Evolutionary conservation across 2,329 filamentous ascomycete species (phyloP).

Genomic region (Trichoderma sp.): DNA sequence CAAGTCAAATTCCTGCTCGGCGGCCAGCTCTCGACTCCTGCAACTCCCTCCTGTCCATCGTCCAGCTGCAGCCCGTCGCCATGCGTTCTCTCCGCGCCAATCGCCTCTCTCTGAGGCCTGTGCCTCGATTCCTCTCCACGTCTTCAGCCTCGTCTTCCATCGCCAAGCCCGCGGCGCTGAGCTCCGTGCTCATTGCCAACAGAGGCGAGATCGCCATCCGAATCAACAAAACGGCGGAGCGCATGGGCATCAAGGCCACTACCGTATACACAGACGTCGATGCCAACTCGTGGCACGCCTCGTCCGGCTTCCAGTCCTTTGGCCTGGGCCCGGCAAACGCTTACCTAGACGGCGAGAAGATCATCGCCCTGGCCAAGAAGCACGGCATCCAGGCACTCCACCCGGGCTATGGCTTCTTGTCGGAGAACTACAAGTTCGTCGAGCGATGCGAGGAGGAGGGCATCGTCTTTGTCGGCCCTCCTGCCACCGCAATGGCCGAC

Average conservation of each 20-base stretch:
- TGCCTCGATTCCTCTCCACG: conserved; percentile 38
- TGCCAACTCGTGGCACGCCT: conserved; percentile 79
- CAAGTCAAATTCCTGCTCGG: conserved; percentile 17
- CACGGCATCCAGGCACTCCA: conserved; percentile 89
- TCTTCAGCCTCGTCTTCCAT: conserved; percentile 30
- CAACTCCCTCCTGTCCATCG: not conserved
- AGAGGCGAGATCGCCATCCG: conserved; percentile 94
- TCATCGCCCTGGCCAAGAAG: conserved; percentile 82
- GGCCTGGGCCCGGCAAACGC: conserved; percentile 79
- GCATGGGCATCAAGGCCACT: conserved; percentile 87
- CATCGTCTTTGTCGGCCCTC: conserved; percentile 90
- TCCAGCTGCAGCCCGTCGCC: conserved; percentile 23
- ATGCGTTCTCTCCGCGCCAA: conserved; percentile 57
- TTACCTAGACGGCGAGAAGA: conserved; percentile 90
- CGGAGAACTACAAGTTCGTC: conserved; percentile 90
- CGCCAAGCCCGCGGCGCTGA: conserved; percentile 50
- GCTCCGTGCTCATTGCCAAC: conserved; percentile 91
- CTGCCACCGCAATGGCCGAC: conserved; percentile 73
- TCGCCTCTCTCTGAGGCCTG: conserved; percentile 45
- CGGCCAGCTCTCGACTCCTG: not conserved
- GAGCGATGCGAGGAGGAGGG: conserved; percentile 84
- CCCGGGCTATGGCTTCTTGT: conserved; percentile 93
- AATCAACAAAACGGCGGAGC: conserved; percentile 81
- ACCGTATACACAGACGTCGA: conserved; percentile 95
- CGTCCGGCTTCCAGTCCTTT: conserved; percentile 77